Conservation (phyloP, 108 stramenopile genomes). For the Mediolabrus comicus region DNA sequence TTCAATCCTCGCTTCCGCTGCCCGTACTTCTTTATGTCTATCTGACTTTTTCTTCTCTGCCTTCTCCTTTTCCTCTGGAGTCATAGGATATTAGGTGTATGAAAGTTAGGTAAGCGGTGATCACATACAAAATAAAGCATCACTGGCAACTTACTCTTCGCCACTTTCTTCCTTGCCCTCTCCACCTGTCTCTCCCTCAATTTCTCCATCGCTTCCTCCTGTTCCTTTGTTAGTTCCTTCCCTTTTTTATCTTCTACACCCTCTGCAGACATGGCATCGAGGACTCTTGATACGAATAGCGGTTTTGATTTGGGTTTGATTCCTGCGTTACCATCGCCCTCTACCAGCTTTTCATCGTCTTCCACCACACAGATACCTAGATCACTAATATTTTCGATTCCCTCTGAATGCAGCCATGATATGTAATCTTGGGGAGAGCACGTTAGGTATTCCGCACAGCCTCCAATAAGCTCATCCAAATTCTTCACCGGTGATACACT, state of each 20-base stretch:
- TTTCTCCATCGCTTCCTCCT: constrained; percentile 3
- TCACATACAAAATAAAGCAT: background rate
- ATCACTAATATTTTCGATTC: background rate
- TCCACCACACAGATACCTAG: background rate
- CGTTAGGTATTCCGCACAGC: background rate
- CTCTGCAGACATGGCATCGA: background rate
- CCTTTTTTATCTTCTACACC: background rate
- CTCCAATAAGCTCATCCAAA: background rate
- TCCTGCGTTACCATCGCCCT: background rate
- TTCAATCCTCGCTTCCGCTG: background rate
- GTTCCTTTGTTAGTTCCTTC: background rate
- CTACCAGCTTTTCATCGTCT: background rate
- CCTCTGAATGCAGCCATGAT: background rate
- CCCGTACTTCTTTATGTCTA: background rate
- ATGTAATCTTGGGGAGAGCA: background rate
- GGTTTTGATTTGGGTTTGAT: background rate
- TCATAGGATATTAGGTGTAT: background rate
- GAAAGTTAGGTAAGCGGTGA: background rate
- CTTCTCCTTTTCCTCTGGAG: background rate
- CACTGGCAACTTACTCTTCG: background rate
- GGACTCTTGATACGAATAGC: background rate
- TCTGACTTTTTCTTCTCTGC: background rate
- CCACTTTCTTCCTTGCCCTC: background rate
- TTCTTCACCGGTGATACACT: background rate
- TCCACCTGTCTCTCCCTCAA: background rate